Percentiles rank a stretch among this genome's conserved stretches.
phyloP scores from a whole-genome alignment of 352 stramenopile genomes.

The Blastocystis sp. region DNA sequence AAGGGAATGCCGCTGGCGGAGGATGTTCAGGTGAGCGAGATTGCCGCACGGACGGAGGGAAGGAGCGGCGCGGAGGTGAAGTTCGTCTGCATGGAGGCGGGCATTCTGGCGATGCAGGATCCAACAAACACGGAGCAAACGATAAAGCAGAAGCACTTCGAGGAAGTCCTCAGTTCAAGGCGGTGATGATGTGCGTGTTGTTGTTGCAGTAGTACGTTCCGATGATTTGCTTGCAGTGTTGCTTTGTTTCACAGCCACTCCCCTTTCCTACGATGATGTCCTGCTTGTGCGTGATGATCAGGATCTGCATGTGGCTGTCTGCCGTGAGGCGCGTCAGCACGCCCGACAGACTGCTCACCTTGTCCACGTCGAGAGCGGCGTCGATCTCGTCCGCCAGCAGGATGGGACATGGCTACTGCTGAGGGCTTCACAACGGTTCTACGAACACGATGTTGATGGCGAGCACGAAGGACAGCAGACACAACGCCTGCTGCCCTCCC shows the following conservation, averaged over 20 bases:
- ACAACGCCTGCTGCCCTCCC: slow-evolving; percentile 55
- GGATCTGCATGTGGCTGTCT: slow-evolving; percentile 26
- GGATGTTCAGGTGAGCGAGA: slow-evolving; percentile 78
- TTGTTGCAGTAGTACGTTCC: slow-evolving; percentile 69
- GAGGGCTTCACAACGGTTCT: background rate
- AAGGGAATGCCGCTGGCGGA: slow-evolving; percentile 80
- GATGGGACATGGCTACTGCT: slow-evolving; percentile 28
- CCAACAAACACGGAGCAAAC: slow-evolving; percentile 14
- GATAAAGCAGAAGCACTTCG: slow-evolving; percentile 7
- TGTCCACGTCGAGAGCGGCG: slow-evolving; percentile 55
- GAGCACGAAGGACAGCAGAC: slow-evolving; percentile 57
- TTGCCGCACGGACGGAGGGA: slow-evolving; percentile 76
- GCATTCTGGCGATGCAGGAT: slow-evolving; percentile 19
- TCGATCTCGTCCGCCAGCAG: slow-evolving; percentile 65
- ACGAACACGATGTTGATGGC: slow-evolving; percentile 63
- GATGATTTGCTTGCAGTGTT: slow-evolving; percentile 60
- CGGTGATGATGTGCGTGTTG: slow-evolving; percentile 66
- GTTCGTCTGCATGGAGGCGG: slow-evolving; percentile 30
- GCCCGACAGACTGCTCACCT: slow-evolving; percentile 21
- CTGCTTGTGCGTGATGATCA: slow-evolving; percentile 71
- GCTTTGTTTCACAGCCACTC: background rate
- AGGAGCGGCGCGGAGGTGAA: slow-evolving; percentile 33
- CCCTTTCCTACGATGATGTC: slow-evolving; percentile 27
- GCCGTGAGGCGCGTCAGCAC: background rate
- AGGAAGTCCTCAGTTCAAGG: background rate